Conservation (phyloP, 2,329 filamentous ascomycete species). For the Stagonosporopsis rhizophila region DNA sequence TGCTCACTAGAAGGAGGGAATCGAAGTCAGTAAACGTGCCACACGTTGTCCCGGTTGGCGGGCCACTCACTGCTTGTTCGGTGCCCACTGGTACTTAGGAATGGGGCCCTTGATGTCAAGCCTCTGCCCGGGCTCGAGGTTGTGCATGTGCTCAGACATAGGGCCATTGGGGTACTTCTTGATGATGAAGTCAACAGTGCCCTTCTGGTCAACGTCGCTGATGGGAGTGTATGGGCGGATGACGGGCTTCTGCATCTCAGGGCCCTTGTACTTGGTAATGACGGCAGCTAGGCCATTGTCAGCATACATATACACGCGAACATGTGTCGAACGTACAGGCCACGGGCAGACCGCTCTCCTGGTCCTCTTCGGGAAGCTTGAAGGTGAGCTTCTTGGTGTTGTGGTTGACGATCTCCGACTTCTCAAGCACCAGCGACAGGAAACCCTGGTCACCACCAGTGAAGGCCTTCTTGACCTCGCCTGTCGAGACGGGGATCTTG, state of each 20-base stretch:
- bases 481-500: constrained; percentile 51
- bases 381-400: constrained; percentile 96
- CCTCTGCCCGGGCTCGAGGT: constrained; percentile 78
- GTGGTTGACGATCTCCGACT: constrained; percentile 82
- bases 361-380: constrained; percentile 80
- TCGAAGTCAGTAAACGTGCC: constrained; percentile 10
- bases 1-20: constrained; percentile 62
- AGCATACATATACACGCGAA: background rate
- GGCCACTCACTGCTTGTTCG: constrained; percentile 77
- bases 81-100: constrained; percentile 86
- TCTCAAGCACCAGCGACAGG: constrained; percentile 78
- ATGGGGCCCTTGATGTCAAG: constrained; percentile 95
- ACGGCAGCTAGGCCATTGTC: constrained; percentile 62
- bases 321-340: constrained; percentile 64
- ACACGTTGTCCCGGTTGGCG: too few relatives aligned
- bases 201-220: constrained; percentile 81
- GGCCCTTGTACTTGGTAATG: constrained; percentile 88
- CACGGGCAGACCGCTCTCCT: constrained; percentile 81
- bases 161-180: constrained; percentile 91
- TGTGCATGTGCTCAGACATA: constrained; percentile 90
- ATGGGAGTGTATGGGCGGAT: constrained; percentile 93
- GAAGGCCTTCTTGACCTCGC: constrained; percentile 63
- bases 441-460: constrained; percentile 91
- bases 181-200: constrained; percentile 86
- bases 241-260: constrained; percentile 82